Conservation (phyloP, 2,329 filamentous ascomycete genomes). For the Fusarium protoensiforme region DNA sequence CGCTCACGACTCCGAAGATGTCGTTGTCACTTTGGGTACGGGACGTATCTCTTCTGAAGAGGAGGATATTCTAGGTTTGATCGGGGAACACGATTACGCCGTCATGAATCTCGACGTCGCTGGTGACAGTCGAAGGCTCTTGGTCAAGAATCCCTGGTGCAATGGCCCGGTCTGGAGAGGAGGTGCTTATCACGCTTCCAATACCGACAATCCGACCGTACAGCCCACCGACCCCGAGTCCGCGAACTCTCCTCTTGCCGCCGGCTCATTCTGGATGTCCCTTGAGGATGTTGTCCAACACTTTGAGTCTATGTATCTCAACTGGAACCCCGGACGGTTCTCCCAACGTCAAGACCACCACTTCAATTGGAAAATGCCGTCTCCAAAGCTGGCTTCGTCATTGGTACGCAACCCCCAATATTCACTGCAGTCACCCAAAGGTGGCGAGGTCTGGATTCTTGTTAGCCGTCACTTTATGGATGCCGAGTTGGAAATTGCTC, state of each 20-base stretch:
- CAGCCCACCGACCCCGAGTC: slow-evolving; percentile 16
- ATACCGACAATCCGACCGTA: not conserved
- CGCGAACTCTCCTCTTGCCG: slow-evolving; percentile 32
- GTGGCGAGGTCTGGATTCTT: slow-evolving; percentile 82
- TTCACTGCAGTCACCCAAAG: slow-evolving; percentile 68
- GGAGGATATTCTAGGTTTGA: slow-evolving; percentile 83
- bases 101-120: slow-evolving; percentile 80
- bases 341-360: slow-evolving; percentile 86
- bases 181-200: slow-evolving; percentile 2
- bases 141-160: slow-evolving; percentile 97
- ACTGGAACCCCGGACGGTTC: slow-evolving; percentile 95
- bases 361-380: slow-evolving; percentile 80
- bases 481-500: slow-evolving; percentile 68
- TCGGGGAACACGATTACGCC: slow-evolving; percentile 93
- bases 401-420: slow-evolving; percentile 78
- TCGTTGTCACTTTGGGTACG: slow-evolving; percentile 90
- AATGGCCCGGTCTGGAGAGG: slow-evolving; percentile 80
- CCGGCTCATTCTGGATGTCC: slow-evolving; percentile 94
- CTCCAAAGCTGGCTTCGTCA: slow-evolving; percentile 61
- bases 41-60: slow-evolving; percentile 82
- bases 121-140: slow-evolving; percentile 71
- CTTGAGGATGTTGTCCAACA: slow-evolving; percentile 89
- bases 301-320: slow-evolving; percentile 96
- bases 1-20: slow-evolving; percentile 80
- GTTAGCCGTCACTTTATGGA: slow-evolving; percentile 88